Conservation (phyloP, 2,329 filamentous ascomycete species). For the Shiraia sp. region DNA sequence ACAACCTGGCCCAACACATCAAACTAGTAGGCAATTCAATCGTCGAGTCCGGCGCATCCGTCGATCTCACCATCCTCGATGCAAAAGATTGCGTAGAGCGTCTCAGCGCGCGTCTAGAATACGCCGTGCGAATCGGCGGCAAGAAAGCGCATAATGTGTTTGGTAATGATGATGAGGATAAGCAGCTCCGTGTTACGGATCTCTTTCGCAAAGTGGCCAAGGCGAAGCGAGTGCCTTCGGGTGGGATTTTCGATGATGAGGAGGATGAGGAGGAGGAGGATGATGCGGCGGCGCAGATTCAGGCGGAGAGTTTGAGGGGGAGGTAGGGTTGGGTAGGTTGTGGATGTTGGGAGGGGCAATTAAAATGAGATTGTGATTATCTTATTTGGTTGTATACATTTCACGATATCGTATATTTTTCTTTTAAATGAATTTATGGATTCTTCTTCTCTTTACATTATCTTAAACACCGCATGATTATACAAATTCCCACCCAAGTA, state of each 20-base stretch:
- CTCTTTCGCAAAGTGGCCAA: slow-evolving; percentile 13
- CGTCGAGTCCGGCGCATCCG: slow-evolving; percentile 68
- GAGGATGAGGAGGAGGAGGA: slow-evolving; percentile 2
- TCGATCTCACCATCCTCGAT: slow-evolving; percentile 64
- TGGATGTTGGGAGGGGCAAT: too few relatives aligned
- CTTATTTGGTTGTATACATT: too few relatives aligned
- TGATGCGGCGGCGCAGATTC: background rate
- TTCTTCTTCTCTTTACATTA: too few relatives aligned
- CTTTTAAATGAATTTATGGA: too few relatives aligned
- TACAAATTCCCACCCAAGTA: too few relatives aligned
- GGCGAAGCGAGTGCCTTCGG: slow-evolving; percentile 1
- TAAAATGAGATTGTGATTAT: too few relatives aligned
- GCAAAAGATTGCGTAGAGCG: slow-evolving; percentile 76
- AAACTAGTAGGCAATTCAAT: slow-evolving; percentile 63
- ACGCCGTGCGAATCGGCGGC: slow-evolving; percentile 67
- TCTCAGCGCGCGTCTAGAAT: slow-evolving; percentile 72
- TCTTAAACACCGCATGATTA: too few relatives aligned
- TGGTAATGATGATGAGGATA: slow-evolving; percentile 51
- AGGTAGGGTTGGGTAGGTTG: background rate
- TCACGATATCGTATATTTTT: too few relatives aligned
- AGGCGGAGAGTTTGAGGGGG: slow-evolving; percentile 2
- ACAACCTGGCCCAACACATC: slow-evolving; percentile 60
- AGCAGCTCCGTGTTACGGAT: slow-evolving; percentile 50
- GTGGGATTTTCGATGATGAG: slow-evolving; percentile 17
- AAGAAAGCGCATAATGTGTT: slow-evolving; percentile 44